phyloP scores from a whole-genome alignment of 805 yeast species.

The Candida rishiriensis region DNA sequence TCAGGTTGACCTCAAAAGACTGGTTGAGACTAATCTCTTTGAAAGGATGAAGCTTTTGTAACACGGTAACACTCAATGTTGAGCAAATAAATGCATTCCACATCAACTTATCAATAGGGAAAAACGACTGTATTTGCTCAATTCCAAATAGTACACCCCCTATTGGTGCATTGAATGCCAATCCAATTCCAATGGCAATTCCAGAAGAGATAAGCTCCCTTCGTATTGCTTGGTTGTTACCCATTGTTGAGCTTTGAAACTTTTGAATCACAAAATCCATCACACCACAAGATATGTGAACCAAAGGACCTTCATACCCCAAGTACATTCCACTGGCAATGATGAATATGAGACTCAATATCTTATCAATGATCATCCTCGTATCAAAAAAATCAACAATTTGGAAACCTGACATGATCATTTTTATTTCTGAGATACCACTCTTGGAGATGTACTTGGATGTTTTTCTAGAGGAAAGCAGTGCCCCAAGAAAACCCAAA shows the following conservation, averaged over 20 bases:
- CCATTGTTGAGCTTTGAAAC: slow-evolving; percentile 22
- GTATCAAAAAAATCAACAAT: slow-evolving; percentile 49
- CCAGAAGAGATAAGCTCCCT: slow-evolving; percentile 72
- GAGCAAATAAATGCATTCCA: slow-evolving; percentile 85
- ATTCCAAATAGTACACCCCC: slow-evolving; percentile 81
- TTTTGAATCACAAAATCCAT: slow-evolving; percentile 35
- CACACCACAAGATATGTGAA: slow-evolving; percentile 69
- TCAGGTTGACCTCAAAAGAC: slow-evolving; percentile 62
- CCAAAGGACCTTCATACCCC: slow-evolving; percentile 85
- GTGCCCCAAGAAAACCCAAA: slow-evolving; percentile 37
- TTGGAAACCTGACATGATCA: slow-evolving; percentile 62
- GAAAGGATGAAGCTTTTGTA: slow-evolving; percentile 49
- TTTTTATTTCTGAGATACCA: slow-evolving; percentile 73
- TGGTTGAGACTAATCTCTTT: slow-evolving; percentile 34
- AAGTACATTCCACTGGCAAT: slow-evolving; percentile 78
- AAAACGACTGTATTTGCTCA: slow-evolving; percentile 63
- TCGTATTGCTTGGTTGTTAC: slow-evolving; percentile 49
- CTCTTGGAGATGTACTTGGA: slow-evolving; percentile 40
- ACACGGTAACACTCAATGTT: slow-evolving; percentile 61
- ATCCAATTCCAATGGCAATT: slow-evolving; percentile 78
- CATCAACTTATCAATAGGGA: slow-evolving; percentile 59
- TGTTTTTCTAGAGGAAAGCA: slow-evolving; percentile 24
- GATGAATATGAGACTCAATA: slow-evolving; percentile 54
- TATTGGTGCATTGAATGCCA: slow-evolving; percentile 82
- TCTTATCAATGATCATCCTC: slow-evolving; percentile 50